Percentiles rank a stretch among this genome's conserved stretches.
Evolutionary conservation across 768 basidiomycete genomes (phyloP).

Genomic region (Amanita phalloides): DNA sequence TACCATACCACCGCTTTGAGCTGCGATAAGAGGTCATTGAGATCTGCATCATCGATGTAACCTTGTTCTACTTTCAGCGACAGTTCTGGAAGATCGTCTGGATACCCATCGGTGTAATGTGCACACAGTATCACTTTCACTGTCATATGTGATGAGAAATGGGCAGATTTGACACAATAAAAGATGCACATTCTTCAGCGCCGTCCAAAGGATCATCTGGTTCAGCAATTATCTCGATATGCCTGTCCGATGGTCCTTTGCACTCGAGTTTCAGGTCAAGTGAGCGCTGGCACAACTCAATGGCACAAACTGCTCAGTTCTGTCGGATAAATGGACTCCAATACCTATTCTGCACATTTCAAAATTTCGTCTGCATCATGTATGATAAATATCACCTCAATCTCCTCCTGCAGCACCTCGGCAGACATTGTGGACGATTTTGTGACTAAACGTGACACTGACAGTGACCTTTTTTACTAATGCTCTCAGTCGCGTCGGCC

Average conservation of each 20-base stretch:
- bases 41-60: constrained; percentile 45
- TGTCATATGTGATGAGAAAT: constrained; percentile 19
- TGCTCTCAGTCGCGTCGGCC: constrained; percentile 1
- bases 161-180: constrained; percentile 4
- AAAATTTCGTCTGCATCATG: constrained; percentile 8
- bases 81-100: constrained; percentile 71
- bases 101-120: constrained; percentile 74
- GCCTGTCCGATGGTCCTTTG: constrained; percentile 76
- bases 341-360: constrained; percentile 41
- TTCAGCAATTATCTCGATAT: constrained; percentile 78
- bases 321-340: constrained; percentile 93
- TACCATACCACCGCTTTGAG: constrained; percentile 45
- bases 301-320: constrained; percentile 77
- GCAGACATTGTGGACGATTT: constrained; percentile 37
- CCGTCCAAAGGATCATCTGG: constrained; percentile 70
- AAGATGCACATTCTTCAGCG: constrained; percentile 40
- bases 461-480: constrained; percentile 2
- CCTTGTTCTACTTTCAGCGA: constrained; percentile 54
- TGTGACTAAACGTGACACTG: background rate
- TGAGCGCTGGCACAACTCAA: background rate
- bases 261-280: constrained; percentile 34
- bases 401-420: constrained; percentile 74
- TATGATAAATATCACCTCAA: constrained; percentile 50
- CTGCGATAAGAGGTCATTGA: constrained; percentile 41
- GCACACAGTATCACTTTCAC: constrained; percentile 69